Percentiles rank a stretch among this genome's conserved stretches.
phyloP scores from a whole-genome alignment of 2,329 filamentous ascomycete genomes.

The Epichloe elymi region DNA sequence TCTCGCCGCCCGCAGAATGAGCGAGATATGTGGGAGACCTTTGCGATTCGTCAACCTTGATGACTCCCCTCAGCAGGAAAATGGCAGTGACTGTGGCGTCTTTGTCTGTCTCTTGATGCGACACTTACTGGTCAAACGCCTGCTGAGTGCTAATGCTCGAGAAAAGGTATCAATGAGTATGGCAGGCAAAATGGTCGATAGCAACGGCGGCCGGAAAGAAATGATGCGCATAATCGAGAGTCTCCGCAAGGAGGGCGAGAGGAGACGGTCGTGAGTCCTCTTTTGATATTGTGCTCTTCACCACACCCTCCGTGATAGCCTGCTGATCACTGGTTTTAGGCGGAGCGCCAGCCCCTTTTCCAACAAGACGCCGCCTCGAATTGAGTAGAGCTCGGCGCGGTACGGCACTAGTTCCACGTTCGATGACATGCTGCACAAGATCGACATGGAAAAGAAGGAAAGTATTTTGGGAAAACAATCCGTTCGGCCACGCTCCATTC shows the following conservation, averaged over 20 bases:
- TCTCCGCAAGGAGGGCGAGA: slow-evolving; percentile 75
- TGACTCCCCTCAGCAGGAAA: slow-evolving; percentile 79
- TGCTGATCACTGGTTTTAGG: slow-evolving; percentile 10
- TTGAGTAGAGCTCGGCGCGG: slow-evolving; percentile 26
- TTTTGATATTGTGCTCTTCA: not conserved
- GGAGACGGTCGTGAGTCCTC: slow-evolving; percentile 59
- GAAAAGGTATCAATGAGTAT: slow-evolving; percentile 94
- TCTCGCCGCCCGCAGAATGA: slow-evolving; percentile 55
- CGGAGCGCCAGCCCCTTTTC: slow-evolving; percentile 25
- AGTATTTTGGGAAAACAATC: not conserved
- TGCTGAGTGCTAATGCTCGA: slow-evolving; percentile 64
- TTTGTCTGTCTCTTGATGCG: slow-evolving; percentile 95
- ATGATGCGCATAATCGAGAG: slow-evolving; percentile 84
- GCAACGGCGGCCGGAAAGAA: slow-evolving; percentile 67
- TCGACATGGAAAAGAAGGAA: slow-evolving; percentile 4
- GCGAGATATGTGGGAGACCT: slow-evolving; percentile 49
- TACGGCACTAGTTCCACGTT: slow-evolving; percentile 18
- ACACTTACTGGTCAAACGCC: slow-evolving; percentile 72
- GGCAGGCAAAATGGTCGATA: slow-evolving; percentile 72
- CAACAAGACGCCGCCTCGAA: slow-evolving; percentile 29
- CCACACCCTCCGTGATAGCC: not conserved
- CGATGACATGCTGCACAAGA: slow-evolving; percentile 12
- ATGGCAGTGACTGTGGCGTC: slow-evolving; percentile 86
- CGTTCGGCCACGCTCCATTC: not conserved
- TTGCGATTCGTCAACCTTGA: slow-evolving; percentile 69